Evolutionary conservation across 305 asterid genomes (phyloP), one percentile per base, ranked within the genome.

Genomic region (Fraxinus sp.): DNA sequence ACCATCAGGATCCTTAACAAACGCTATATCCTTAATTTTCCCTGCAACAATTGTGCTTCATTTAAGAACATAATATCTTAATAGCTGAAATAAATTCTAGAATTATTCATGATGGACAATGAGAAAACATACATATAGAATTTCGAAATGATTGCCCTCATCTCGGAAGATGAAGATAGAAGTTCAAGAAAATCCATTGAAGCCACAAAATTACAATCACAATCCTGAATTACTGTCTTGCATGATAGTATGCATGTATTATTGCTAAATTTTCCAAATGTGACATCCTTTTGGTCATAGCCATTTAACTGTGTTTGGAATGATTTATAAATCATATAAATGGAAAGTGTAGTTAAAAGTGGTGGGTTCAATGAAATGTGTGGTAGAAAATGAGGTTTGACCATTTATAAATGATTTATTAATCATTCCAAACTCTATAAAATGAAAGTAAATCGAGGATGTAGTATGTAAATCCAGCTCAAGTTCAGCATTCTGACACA

Each of bases 1-100:
- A 86, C 98, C 97, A 87, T 95, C 97, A 10, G 98, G 98, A 87
- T 95, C 98, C 89, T 94, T 93, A 80, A 95, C 87, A 89, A 94
- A 92, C 20, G 98, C 97, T 78, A 95, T 79, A 52, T 90, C 94
- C 90, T 92, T 91, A 57, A 94, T 85, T 84, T 88, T 94, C 78
- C 98, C 98, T 95, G 92, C 85, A 85, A 83, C 35, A 28, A 76
- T 22, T 57, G 30, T 73, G 78, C 71, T 75, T 55, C 70, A 73
- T 37, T 80, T 68, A 83, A 70, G 24, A 78, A 14, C 59, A 32
- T 20, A 66, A 77, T 71, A 57, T 13, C 62, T 83, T 55, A 14
- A 49, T 71, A 32, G 46, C 24, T 71, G 76, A 71, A 70, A 79
- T 33, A 46, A 9, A 44, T 70, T 16, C 62, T 41, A 49, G 75